A percentile compares a stretch with the other conserved stretches of the same genome.
These are phyloP conservation scores for Phytophthora aleatoria DNA, from an alignment of 352 stramenopile species.

Conservation along the genomic window DNA sequence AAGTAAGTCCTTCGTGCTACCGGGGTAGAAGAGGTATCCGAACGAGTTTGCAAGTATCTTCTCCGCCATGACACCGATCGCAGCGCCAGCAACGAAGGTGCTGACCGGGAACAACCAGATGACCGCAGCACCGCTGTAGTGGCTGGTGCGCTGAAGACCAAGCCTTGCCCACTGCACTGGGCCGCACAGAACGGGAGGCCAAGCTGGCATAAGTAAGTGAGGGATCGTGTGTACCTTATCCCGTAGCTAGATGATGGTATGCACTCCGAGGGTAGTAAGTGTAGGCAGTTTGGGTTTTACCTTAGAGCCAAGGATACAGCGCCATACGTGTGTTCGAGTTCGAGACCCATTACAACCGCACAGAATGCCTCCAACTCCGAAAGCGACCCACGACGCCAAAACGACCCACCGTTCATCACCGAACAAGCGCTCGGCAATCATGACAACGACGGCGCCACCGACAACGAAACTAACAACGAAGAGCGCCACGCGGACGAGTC, in stretches of 20 bases:
- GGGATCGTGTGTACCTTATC: no score
- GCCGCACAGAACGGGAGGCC: no score
- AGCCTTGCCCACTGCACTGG: no score
- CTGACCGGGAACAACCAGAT: slow-evolving; percentile 46
- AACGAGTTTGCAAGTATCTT: slow-evolving; percentile 47
- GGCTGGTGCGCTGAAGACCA: no score
- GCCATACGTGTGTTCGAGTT: no score
- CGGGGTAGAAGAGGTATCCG: slow-evolving; percentile 47
- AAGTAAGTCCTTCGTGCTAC: slow-evolving; percentile 44
- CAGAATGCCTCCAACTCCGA: slow-evolving; percentile 44
- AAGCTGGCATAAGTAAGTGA: no score
- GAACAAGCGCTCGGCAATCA: slow-evolving; percentile 38
- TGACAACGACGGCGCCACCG: slow-evolving; percentile 41
- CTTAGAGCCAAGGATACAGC: no score
- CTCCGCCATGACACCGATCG: slow-evolving; percentile 46
- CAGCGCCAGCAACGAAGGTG: slow-evolving; percentile 51
- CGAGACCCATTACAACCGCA: neutral
- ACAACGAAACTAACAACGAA: slow-evolving; percentile 52
- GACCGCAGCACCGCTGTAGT: slow-evolving; percentile 30
- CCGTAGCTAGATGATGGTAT: no score
- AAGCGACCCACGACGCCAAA: slow-evolving; percentile 56
- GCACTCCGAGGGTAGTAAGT: no score
- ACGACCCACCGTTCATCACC: slow-evolving; percentile 42
- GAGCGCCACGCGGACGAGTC: slow-evolving; percentile 51
- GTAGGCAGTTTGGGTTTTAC: no score